Base-by-base conservation (phyloP, 179 eudicot species). In the Beta lomatogona region DNA sequence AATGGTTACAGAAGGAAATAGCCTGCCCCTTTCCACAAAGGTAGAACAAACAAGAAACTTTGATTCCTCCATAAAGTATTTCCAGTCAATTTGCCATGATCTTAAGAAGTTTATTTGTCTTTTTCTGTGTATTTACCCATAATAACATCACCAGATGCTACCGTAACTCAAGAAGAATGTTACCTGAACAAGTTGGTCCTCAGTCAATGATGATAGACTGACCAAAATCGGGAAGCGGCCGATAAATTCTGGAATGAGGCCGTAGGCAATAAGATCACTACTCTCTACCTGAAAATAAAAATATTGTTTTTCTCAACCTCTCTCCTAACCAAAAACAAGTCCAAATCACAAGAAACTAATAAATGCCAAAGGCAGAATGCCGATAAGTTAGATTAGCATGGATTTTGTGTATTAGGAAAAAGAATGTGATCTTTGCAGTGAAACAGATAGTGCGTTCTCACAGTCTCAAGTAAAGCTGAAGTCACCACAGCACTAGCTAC, bases 161-260 rank as follows among this genome's bases (percentile, higher is more conserved):
- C 52, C 64, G 75, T 18, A 75, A 71, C 45, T 71, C 41, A 74
- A 44, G 68, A 64, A 28, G 63, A 71, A 44, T n/a, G 61, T 3
- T 90, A 94, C 99, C 98, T 95, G 90, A 83, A 95, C 92, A 77
- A 95, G 99, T 83, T 94, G 99, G 78, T 91, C 86, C 84, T 94
- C 99, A 19, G 93, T 90, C 78, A 95, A 89, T 55, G 99, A 93
- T 21, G 89, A 87, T 84, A 95, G 86, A 88, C 90, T 90, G 76
- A 95, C 98, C 77, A 95, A 89, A 79, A 95, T 90, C 5, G 98
- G 99, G 84, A 95, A 91, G 60, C 98, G 95, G 59, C 99, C 99
- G 73, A 95, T 90, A 79, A 93, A 95, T 86, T 95, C 99, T 77
- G 99, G 99, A 79, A 95, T 95, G 81, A 95, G 86, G 57, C 99